Conservation (phyloP, 1,284 basidiomycete species). For the Cutaneotrichosporon cutaneum region DNA sequence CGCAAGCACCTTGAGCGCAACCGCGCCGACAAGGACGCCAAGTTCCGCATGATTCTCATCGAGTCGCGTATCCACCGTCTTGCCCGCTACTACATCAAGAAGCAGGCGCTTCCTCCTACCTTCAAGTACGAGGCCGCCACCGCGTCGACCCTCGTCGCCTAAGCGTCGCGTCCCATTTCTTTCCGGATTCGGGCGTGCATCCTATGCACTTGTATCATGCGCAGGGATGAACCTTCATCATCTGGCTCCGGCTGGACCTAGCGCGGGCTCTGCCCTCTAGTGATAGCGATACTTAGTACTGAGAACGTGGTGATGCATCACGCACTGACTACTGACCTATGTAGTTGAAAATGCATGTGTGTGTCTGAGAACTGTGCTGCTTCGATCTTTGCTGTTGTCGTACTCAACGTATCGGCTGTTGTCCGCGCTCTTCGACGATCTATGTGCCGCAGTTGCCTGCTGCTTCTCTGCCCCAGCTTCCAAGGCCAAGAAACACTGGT, state of each 20-base stretch:
- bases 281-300: slow-evolving; percentile 11
- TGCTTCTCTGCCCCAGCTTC: neutral
- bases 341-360: slow-evolving; percentile 1
- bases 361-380: too few relatives aligned
- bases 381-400: too few relatives aligned
- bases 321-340: slow-evolving; percentile 10
- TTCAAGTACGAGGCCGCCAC: slow-evolving; percentile 97
- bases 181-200: neutral
- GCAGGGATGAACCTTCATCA: slow-evolving; percentile 17
- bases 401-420: too few relatives aligned
- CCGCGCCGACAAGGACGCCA: slow-evolving; percentile 97
- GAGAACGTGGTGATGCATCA: slow-evolving; percentile 5
- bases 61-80: slow-evolving; percentile 98
- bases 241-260: slow-evolving; percentile 17
- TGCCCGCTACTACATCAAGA: slow-evolving; percentile 95
- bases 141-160: slow-evolving; percentile 63
- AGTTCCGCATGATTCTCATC: slow-evolving; percentile 97
- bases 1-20: slow-evolving; percentile 98
- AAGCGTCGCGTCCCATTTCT: slow-evolving; percentile 25
- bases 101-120: slow-evolving; percentile 93
- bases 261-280: slow-evolving; percentile 15
- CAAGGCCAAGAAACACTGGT: neutral
- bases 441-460: too few relatives aligned
- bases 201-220: slow-evolving; percentile 8
- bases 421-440: too few relatives aligned